Conservation (phyloP, 805 yeast genomes). For the Isabelozyma gotoi region DNA sequence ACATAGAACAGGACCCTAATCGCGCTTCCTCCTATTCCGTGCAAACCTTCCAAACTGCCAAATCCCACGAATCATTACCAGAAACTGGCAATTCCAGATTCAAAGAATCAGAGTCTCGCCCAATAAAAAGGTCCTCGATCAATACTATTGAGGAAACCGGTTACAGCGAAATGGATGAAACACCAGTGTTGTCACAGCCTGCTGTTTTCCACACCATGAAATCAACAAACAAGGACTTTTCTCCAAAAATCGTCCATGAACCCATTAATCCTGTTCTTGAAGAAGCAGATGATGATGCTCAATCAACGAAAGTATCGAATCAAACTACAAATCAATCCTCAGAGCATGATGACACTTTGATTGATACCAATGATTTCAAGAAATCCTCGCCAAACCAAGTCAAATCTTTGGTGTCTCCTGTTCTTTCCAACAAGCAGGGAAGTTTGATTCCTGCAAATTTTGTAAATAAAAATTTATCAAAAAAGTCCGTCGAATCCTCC, state of each 20-base stretch:
- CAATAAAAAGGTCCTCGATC: constrained; percentile 10
- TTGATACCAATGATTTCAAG: constrained; percentile 13
- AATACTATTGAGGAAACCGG: constrained; percentile 12
- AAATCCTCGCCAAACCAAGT: no score
- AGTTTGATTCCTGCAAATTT: background rate
- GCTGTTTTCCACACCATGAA: constrained; percentile 23
- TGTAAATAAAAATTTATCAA: background rate
- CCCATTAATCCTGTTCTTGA: background rate
- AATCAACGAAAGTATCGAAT: constrained; percentile 3
- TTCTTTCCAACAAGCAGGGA: no score
- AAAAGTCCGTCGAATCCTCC: background rate
- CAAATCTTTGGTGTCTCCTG: background rate
- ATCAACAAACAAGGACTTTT: constrained; percentile 8
- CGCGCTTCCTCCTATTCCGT: constrained; percentile 12
- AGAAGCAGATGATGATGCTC: constrained; percentile 4
- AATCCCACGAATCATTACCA: constrained; percentile 9
- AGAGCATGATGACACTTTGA: constrained; percentile 25
- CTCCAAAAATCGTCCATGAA: constrained; percentile 11
- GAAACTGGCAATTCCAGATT: background rate
- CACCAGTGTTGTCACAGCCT: constrained; percentile 23
- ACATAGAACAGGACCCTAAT: background rate
- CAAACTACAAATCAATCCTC: constrained; percentile 1
- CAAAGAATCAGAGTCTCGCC: constrained; percentile 1
- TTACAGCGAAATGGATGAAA: constrained; percentile 17
- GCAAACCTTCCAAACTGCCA: constrained; percentile 30